phyloP scores from a whole-genome alignment of 1,139 yeast species.

The Pichia sp. region DNA sequence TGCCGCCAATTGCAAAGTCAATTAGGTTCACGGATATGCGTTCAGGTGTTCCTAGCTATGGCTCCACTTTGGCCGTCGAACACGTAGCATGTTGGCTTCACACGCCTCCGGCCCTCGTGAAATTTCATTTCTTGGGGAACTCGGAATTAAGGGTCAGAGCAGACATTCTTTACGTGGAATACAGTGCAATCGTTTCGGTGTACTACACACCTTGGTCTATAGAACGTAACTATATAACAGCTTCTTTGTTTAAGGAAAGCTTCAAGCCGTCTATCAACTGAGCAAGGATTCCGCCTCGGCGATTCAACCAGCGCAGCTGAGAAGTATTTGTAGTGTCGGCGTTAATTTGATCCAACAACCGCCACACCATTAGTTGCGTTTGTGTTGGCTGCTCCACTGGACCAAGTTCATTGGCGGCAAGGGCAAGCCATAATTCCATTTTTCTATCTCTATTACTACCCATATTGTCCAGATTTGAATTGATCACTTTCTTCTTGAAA shows the following conservation, averaged over 20 bases:
- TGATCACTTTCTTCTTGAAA: constrained; percentile 28
- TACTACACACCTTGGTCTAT: too few species aligned
- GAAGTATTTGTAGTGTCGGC: background rate
- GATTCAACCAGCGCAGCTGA: constrained; percentile 6
- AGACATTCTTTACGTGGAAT: too few species aligned
- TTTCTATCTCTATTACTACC: constrained; percentile 64
- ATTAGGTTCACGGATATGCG: background rate
- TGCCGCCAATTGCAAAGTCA: too few species aligned
- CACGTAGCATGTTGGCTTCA: too few species aligned
- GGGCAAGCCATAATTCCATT: constrained; percentile 69
- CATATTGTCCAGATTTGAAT: constrained; percentile 32
- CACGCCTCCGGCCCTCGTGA: too few species aligned
- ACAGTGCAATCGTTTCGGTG: too few species aligned
- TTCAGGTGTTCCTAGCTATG: constrained; percentile 5
- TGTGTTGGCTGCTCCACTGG: constrained; percentile 21
- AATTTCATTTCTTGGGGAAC: too few species aligned
- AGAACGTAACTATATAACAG: too few species aligned
- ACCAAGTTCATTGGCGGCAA: constrained; percentile 54
- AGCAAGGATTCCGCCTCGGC: constrained; percentile 4
- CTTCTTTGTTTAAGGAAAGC: too few species aligned
- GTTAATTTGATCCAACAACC: constrained; percentile 17
- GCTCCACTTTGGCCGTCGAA: constrained; percentile 3
- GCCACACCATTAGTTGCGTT: constrained; percentile 17
- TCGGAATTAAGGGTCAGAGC: too few species aligned
- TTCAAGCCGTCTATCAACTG: too few species aligned